Conservation (phyloP, 441 rosid genomes). For the Brassica balearica region DNA sequence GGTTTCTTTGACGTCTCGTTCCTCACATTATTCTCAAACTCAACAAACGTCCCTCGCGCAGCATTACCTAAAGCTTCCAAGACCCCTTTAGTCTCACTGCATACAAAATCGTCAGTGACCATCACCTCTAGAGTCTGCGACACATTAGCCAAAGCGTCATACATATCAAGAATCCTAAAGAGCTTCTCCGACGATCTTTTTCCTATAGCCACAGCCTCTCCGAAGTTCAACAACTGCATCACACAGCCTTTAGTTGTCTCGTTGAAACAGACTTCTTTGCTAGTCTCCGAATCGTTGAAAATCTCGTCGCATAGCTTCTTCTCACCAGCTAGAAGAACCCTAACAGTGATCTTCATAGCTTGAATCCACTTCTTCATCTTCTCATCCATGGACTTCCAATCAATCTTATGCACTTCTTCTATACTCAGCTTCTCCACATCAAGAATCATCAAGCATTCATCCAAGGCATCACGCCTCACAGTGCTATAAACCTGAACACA, state of each 20-base stretch:
- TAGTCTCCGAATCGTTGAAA: conserved; percentile 59
- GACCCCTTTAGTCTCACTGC: conserved; percentile 70
- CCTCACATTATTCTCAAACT: conserved; percentile 88
- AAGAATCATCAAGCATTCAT: conserved; percentile 78
- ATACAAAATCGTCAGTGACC: conserved; percentile 64
- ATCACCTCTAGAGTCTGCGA: conserved; percentile 60
- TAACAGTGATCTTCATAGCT: conserved; percentile 75
- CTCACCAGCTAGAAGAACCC: conserved; percentile 83
- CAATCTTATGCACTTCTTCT: conserved; percentile 94
- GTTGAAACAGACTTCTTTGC: conserved; percentile 78
- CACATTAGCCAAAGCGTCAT: conserved; percentile 73
- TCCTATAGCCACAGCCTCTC: conserved; percentile 85
- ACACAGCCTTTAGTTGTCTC: conserved; percentile 83
- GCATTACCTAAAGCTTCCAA: conserved; percentile 72
- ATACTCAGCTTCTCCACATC: conserved; percentile 94
- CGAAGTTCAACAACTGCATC: conserved; percentile 91
- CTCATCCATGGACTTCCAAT: conserved; percentile 91
- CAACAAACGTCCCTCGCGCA: conserved; percentile 85
- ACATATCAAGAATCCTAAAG: conserved; percentile 93
- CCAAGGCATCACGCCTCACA: conserved; percentile 82
- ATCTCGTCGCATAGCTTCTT: conserved; percentile 84
- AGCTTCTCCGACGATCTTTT: conserved; percentile 88
- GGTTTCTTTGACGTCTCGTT: conserved; percentile 86
- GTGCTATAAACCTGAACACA: conserved; percentile 85
- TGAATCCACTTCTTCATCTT: conserved; percentile 98